Evolutionary conservation across 2,329 filamentous ascomycete species (phyloP), one percentile per base, ranked within the genome.

Genomic region (Sclerotinia minor): DNA sequence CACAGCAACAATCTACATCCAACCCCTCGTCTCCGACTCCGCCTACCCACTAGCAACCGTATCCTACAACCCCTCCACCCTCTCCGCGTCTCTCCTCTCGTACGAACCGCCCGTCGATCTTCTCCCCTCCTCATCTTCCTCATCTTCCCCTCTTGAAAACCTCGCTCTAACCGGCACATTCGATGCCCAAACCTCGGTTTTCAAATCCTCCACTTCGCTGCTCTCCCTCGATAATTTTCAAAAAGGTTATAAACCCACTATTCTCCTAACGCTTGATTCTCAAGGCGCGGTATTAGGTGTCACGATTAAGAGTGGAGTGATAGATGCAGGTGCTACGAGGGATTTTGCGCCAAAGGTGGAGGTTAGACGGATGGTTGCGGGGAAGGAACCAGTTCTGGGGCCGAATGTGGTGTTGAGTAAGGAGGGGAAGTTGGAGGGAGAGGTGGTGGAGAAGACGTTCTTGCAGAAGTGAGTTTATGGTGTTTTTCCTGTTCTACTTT

Each of bases 281-380:
- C 71, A 71, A 35, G 82, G 81, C 9, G 77, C 78, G 9, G 78
- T 85, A 2, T 73, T 87, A 60, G 83, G 86, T 35, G 84, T 82
- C 19, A 80, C 81, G 45, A 76, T 83, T 58, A 83, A 83, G 75
- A 85, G 86, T n/a, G 82, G 86, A 26, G 76, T 76, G 72, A 85
- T 89, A 67, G 87, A 89, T 75, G 87, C 87, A 15, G 87, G 87
- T 2, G 81, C 85, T 72, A 89, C 87, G 73, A 81, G 87, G 71
- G 86, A 89, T 75, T 89, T 89, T 79, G 86, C 86, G 0, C 86
- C 87, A 55, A 82, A 86, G 79, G 85, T 84, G 9, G 76, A 82
- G 64, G 78, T 90, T 59, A 74, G 83, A 55, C 78, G 80, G 32
- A 79, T 82, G 53, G 77, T 74, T 57, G 78, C 77, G 67, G 88